A percentile compares a stretch with the other conserved stretches of the same genome.
Conservation (phyloP, 345 rosid species). For the Camelina laxa region DNA sequence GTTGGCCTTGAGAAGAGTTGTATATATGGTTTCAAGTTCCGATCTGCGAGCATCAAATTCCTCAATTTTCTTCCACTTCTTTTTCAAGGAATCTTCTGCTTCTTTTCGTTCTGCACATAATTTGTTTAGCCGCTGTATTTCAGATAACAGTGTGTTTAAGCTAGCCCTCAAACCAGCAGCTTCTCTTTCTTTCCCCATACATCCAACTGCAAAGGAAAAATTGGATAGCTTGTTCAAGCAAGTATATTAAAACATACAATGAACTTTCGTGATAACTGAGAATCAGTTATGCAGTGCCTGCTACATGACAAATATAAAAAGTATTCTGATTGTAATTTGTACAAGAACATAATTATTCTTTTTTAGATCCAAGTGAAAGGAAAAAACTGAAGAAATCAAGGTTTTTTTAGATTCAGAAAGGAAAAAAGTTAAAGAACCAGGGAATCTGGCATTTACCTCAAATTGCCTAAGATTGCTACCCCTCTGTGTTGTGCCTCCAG, state of each 20-base stretch:
- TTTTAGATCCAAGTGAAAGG: conserved; percentile 23
- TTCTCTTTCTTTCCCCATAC: conserved; percentile 97
- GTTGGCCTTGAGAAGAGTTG: conserved; percentile 81
- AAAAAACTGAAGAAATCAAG: too few species aligned
- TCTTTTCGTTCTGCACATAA: conserved; percentile 92
- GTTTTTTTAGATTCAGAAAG: not conserved
- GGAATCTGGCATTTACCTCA: conserved; percentile 58
- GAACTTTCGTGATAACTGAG: not conserved
- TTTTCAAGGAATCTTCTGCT: conserved; percentile 83
- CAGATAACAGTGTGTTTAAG: conserved; percentile 79
- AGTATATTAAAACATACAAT: conserved; percentile 5
- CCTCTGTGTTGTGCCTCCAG: conserved; percentile 66
- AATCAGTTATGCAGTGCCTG: not conserved
- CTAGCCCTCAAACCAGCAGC: conserved; percentile 85
- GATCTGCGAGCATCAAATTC: conserved; percentile 92
- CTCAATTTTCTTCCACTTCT: conserved; percentile 96
- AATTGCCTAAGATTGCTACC: conserved; percentile 76
- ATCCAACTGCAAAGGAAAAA: conserved; percentile 64
- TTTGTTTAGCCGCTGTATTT: conserved; percentile 76
- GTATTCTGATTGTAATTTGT: not conserved
- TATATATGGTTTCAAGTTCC: conserved; percentile 84
- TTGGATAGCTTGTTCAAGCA: conserved; percentile 22
- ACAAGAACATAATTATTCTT: not conserved
- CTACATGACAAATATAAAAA: not conserved
- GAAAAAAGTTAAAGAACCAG: too few species aligned